These are phyloP conservation scores for Bombardia bombarda DNA, from an alignment of 495 filamentous ascomycete species.

Conservation along the genomic window DNA sequence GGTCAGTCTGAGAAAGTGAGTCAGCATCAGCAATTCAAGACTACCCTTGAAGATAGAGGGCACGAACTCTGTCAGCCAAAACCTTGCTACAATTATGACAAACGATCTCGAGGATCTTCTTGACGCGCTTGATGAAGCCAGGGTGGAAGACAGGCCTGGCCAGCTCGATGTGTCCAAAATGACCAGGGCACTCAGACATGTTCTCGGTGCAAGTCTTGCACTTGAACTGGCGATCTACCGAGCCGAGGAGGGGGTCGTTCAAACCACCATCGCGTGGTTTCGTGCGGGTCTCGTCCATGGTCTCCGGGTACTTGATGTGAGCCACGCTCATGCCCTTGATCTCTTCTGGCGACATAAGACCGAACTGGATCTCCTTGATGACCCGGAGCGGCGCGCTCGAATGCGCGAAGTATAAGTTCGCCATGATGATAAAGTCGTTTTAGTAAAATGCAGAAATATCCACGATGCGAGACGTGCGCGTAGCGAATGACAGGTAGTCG, in stretches of 20 bases:
- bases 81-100: conserved; percentile 98
- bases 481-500: too few species aligned
- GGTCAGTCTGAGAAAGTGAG: conserved; percentile 59
- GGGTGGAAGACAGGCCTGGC: conserved; percentile 92
- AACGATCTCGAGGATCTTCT: conserved; percentile 95
- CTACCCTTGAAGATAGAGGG: conserved; percentile 33
- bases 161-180: conserved; percentile 97
- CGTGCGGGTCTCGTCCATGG: conserved; percentile 90
- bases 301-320: conserved; percentile 91
- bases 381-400: conserved; percentile 93
- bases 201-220: conserved; percentile 92
- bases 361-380: conserved; percentile 98
- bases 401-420: conserved; percentile 83
- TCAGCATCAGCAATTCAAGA: conserved; percentile 57
- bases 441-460: not conserved
- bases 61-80: conserved; percentile 88
- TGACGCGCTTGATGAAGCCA: conserved; percentile 93
- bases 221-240: conserved; percentile 86
- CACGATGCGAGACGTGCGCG: too few species aligned
- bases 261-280: conserved; percentile 81
- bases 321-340: conserved; percentile 96
- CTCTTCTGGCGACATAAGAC: conserved; percentile 90
- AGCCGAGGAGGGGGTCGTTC: conserved; percentile 89
- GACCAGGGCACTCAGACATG: conserved; percentile 91
- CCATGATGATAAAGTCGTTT: conserved; percentile 52